Evolutionary conservation across 2,329 filamentous ascomycete genomes (phyloP).

Genomic region (Samsoniella hepiali): DNA sequence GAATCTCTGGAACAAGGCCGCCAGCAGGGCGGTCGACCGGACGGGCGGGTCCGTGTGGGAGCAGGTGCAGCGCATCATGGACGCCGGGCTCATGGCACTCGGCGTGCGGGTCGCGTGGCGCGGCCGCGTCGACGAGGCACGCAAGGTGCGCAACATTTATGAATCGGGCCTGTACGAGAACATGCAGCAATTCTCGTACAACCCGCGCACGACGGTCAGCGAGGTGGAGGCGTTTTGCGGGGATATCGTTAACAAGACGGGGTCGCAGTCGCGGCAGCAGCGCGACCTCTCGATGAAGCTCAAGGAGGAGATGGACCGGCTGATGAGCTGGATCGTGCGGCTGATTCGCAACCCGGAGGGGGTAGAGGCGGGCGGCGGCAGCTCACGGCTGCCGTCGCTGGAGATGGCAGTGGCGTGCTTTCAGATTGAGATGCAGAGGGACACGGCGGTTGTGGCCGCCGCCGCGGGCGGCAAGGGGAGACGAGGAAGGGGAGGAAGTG

Average conservation of each 20-base stretch:
- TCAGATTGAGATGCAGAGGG: constrained; percentile 7
- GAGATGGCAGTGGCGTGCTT: constrained; percentile 23
- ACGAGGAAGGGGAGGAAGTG: neutral
- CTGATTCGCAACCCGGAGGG: constrained; percentile 29
- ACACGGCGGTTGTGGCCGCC: neutral
- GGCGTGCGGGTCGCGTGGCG: constrained; percentile 28
- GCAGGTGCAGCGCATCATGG: constrained; percentile 37
- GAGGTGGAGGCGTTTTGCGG: constrained; percentile 56
- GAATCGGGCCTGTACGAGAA: constrained; percentile 40
- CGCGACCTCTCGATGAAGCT: constrained; percentile 51
- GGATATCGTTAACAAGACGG: constrained; percentile 50
- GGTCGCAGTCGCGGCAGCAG: constrained; percentile 48
- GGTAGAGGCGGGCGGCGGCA: neutral
- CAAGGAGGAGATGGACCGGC: constrained; percentile 49
- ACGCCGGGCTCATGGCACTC: constrained; percentile 17
- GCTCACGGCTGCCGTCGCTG: constrained; percentile 5
- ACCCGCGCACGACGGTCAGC: constrained; percentile 40
- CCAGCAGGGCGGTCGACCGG: constrained; percentile 21
- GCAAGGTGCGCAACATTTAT: constrained; percentile 42
- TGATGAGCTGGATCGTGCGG: constrained; percentile 40
- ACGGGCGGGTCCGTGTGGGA: constrained; percentile 33
- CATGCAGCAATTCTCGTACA: constrained; percentile 46
- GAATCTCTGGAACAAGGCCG: constrained; percentile 51
- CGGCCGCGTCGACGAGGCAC: constrained; percentile 33
- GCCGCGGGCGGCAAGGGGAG: neutral